phyloP scores from a whole-genome alignment of 495 filamentous ascomycete genomes.

The Astrothelium macrocarpum region DNA sequence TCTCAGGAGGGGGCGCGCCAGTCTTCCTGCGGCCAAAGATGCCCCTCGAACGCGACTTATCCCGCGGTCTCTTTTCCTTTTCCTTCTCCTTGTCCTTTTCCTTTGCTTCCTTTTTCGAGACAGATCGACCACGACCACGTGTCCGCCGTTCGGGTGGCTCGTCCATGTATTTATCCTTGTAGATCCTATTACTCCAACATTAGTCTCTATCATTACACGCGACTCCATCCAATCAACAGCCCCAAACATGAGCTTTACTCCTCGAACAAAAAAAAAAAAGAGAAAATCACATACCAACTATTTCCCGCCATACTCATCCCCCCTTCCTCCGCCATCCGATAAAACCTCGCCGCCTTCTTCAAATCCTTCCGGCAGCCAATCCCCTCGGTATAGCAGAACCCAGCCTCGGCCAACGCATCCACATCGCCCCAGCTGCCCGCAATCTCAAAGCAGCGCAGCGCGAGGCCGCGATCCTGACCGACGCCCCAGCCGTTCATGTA shows the following conservation, averaged over 20 bases:
- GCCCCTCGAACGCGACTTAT: constrained; percentile 55
- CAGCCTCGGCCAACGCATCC: constrained; percentile 59
- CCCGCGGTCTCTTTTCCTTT: constrained; percentile 50
- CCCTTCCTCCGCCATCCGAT: constrained; percentile 80
- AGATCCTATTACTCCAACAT: constrained; percentile 54
- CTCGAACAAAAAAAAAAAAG: constrained; percentile 6
- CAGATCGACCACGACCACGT: constrained; percentile 7
- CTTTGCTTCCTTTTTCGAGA: constrained; percentile 24
- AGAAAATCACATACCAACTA: constrained; percentile 64
- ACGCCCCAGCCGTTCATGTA: constrained; percentile 98
- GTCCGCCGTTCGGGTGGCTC: constrained; percentile 39
- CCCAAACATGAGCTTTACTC: too few relatives aligned
- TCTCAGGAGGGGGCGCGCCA: background rate
- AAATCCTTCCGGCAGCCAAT: constrained; percentile 80
- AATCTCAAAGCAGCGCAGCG: constrained; percentile 89
- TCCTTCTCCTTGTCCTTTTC: constrained; percentile 15
- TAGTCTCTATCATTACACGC: too few relatives aligned
- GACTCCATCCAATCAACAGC: too few relatives aligned
- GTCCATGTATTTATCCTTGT: constrained; percentile 82
- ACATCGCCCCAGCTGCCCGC: constrained; percentile 95
- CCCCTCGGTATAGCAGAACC: constrained; percentile 34
- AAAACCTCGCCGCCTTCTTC: constrained; percentile 86
- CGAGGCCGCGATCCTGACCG: constrained; percentile 79
- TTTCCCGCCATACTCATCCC: constrained; percentile 97
- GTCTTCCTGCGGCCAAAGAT: constrained; percentile 56